These are phyloP conservation scores for Cladobotryum protrusum DNA, from an alignment of 2,329 filamentous ascomycete genomes.

Conservation along the genomic window DNA sequence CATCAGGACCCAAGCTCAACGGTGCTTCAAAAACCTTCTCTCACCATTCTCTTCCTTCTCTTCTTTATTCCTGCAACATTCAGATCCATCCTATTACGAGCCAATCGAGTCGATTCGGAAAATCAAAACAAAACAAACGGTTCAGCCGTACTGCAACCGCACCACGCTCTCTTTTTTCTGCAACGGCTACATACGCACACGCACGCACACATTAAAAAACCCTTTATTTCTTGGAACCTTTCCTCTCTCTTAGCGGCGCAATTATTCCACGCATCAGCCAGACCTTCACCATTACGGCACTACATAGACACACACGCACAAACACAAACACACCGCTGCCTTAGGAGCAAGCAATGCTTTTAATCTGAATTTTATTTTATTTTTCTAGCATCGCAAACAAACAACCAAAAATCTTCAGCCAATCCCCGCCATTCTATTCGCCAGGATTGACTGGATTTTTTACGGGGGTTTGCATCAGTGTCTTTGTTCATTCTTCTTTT, in stretches of 20 bases:
- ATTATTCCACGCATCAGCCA: neutral
- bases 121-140: too few relatives aligned
- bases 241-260: neutral
- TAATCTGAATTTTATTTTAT: neutral
- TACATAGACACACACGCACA: too few relatives aligned
- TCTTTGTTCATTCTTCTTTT: slow-evolving; percentile 1
- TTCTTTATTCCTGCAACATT: neutral
- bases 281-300: too few relatives aligned
- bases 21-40: slow-evolving; percentile 10
- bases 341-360: neutral
- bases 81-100: neutral
- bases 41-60: slow-evolving; percentile 4
- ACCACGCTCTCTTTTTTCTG: too few relatives aligned
- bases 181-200: too few relatives aligned
- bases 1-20: slow-evolving; percentile 7
- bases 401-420: neutral
- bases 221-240: too few relatives aligned
- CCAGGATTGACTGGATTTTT: neutral
- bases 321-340: slow-evolving; percentile 2
- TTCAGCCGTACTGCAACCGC: too few relatives aligned
- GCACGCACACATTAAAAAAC: too few relatives aligned
- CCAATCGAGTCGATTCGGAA: neutral
- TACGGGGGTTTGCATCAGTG: too few relatives aligned
- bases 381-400: neutral
- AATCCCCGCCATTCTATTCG: neutral